These are phyloP conservation scores for Phaeomoniella chlamydospora DNA, from an alignment of 2,329 filamentous ascomycete species.

Conservation along the genomic window DNA sequence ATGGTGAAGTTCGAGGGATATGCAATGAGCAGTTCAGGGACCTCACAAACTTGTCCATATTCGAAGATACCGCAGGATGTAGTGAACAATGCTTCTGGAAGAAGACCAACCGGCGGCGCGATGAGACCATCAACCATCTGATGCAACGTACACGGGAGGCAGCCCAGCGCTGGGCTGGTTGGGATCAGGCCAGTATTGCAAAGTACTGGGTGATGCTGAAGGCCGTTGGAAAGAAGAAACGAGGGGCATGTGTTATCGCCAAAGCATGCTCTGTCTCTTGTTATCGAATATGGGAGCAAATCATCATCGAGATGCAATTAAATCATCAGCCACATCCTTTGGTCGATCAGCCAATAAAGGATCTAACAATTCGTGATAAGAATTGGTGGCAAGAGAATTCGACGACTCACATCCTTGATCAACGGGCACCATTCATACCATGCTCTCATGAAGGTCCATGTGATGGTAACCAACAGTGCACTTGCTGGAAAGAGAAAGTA, in stretches of 20 bases:
- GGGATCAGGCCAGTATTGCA: not conserved
- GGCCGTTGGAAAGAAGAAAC: not conserved
- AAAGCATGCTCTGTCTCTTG: not conserved
- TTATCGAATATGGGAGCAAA: not conserved
- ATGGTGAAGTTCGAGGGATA: constrained; percentile 1
- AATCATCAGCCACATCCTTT: not conserved
- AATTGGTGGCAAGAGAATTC: constrained; percentile 7
- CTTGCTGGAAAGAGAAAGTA: constrained; percentile 9
- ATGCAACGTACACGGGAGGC: too few species aligned
- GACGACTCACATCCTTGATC: constrained; percentile 6
- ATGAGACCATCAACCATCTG: not conserved
- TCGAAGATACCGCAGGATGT: not conserved
- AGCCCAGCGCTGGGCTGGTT: too few species aligned
- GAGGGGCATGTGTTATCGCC: constrained; percentile 1
- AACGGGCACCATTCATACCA: constrained; percentile 10
- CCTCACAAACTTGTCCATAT: not conserved
- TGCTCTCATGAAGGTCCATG: constrained; percentile 13
- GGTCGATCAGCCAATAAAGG: constrained; percentile 1
- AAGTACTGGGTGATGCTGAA: not conserved
- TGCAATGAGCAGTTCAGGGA: constrained; percentile 1
- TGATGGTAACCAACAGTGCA: constrained; percentile 8
- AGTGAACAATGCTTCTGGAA: constrained; percentile 2
- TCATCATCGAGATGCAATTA: not conserved
- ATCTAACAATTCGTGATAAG: not conserved
- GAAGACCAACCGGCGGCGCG: constrained; percentile 3